These are phyloP conservation scores for Pinus taeda DNA, from an alignment of 75 land plant species.

Conservation along the genomic window DNA sequence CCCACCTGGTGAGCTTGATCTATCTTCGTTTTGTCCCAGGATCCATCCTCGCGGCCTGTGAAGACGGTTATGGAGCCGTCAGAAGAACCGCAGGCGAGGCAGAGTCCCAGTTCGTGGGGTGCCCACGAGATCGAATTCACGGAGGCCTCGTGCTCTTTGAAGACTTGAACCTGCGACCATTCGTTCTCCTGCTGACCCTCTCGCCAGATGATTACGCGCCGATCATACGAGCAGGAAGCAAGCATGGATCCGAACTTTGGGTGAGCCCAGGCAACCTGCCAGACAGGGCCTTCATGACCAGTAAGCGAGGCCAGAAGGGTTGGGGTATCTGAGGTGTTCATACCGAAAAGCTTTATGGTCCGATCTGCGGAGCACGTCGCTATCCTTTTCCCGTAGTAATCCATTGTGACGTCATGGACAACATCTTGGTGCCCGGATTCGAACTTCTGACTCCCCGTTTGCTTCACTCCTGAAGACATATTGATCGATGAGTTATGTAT, in stretches of 20 bases:
- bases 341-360: too few species aligned
- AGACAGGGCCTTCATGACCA: too few species aligned
- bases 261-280: constrained; percentile 59
- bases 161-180: constrained; percentile 49
- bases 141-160: constrained; percentile 19
- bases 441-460: too few species aligned
- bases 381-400: too few species aligned
- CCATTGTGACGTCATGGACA: too few species aligned
- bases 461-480: too few species aligned
- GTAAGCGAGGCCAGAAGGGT: too few species aligned
- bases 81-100: constrained; percentile 54
- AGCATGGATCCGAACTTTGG: constrained; percentile 61
- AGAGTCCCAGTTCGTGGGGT: constrained; percentile 45
- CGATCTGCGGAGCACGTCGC: too few species aligned
- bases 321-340: too few species aligned
- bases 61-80: constrained; percentile 47
- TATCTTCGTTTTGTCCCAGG: constrained; percentile 38
- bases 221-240: constrained; percentile 72
- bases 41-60: neutral
- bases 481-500: too few species aligned
- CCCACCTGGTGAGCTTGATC: constrained; percentile 69
- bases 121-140: constrained; percentile 54
- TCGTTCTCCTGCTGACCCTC: constrained; percentile 47
- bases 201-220: constrained; percentile 65
- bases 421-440: too few species aligned